phyloP scores from a whole-genome alignment of 2,329 filamentous ascomycete species.

The Helotiales sp. region DNA sequence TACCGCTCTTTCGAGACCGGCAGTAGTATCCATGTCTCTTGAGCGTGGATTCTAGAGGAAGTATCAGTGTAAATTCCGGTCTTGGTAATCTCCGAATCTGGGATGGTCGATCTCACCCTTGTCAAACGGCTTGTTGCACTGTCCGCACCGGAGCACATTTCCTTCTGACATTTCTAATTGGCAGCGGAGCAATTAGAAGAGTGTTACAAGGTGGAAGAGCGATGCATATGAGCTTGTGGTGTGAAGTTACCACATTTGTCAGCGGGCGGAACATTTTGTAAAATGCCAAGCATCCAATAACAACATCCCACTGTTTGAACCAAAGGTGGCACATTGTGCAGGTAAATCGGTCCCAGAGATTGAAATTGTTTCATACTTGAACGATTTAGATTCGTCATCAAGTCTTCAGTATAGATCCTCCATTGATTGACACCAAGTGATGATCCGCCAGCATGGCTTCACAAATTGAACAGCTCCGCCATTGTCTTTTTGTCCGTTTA shows the following conservation, averaged over 20 bases:
- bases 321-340: neutral
- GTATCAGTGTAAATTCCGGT: slow-evolving; percentile 24
- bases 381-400: neutral
- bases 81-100: slow-evolving; percentile 6
- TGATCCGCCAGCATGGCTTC: neutral
- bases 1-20: slow-evolving; percentile 44
- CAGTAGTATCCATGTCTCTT: slow-evolving; percentile 54
- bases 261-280: slow-evolving; percentile 40
- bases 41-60: slow-evolving; percentile 46
- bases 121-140: slow-evolving; percentile 50
- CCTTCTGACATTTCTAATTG: neutral
- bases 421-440: neutral
- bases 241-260: slow-evolving; percentile 30
- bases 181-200: neutral
- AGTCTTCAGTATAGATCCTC: neutral
- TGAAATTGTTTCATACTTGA: neutral
- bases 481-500: neutral
- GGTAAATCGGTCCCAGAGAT: neutral
- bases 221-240: neutral
- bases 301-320: slow-evolving; percentile 13
- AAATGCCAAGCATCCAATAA: slow-evolving; percentile 25
- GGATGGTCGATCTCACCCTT: slow-evolving; percentile 43
- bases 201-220: neutral
- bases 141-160: slow-evolving; percentile 11
- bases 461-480: neutral